Evolutionary conservation across 2,329 filamentous ascomycete species (phyloP), one percentile per base, ranked within the genome.

Genomic region (Lecanosticta acicola): DNA sequence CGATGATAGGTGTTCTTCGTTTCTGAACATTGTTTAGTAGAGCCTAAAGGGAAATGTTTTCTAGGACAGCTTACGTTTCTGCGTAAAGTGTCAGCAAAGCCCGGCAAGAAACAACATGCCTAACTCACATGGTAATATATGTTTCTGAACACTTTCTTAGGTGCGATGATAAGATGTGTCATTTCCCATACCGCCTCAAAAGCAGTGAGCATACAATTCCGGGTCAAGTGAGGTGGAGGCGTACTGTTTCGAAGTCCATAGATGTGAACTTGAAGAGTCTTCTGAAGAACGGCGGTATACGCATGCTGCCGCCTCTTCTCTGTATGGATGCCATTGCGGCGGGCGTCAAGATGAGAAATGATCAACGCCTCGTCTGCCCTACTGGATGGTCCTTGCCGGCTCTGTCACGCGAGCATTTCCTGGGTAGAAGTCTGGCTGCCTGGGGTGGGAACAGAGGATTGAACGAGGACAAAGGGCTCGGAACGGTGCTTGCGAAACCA

Each of bases 1-100:
- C 80, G 77, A 59, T 84, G 81, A 74, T 81, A 84, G 52, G 80
- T 82, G 62, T 84, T 83, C 64, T 83, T 82, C 32, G 81, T 84
- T 75, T 84, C 57, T 62, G 45, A 3, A 18, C 11, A 44, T 14
- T 21, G 20, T 20, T 49, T n/a, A 38, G 40, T 33, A 21, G 20
- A 9, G 29, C 11, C 17, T 14, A 36, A 5, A n/a, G n/a, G n/a
- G 32, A 18, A 18, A 2, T 18, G 11, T n/a, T 29, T 29, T 7
- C 42, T 3, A 32, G 29, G 20, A 17, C 2, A 19, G 19, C 37
- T 20, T 41, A 47, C 60, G 64, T 60, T 66, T 66, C 60, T 64
- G 45, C n/a, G 1, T 17, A 21, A 24, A 38, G 50, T 20, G 49
- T 45, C 32, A 37, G 20, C 29, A 18, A 16, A 20, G 7, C 24